Evolutionary conservation across 2,329 filamentous ascomycete genomes (phyloP).

Genomic region (Beauveria australis): DNA sequence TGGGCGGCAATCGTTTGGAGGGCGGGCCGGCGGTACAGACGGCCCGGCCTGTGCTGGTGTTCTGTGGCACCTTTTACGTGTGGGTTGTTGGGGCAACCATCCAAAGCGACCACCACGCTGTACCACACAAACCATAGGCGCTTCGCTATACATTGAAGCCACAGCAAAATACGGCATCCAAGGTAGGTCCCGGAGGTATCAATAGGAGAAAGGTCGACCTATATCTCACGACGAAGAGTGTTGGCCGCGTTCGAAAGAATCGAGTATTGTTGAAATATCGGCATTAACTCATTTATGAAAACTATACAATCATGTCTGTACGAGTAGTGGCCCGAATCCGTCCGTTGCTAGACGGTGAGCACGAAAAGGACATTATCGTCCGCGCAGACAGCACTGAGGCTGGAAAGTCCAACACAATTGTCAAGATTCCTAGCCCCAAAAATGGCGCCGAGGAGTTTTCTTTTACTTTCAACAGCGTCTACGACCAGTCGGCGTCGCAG

Average conservation of each 20-base stretch:
- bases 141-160: neutral
- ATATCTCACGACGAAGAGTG: neutral
- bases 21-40: constrained; percentile 8
- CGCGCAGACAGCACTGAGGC: constrained; percentile 54
- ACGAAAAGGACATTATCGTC: constrained; percentile 82
- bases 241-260: neutral
- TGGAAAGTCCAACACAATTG: constrained; percentile 55
- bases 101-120: neutral
- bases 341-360: constrained; percentile 77
- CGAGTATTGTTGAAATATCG: neutral
- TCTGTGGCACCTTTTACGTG: neutral
- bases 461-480: constrained; percentile 92
- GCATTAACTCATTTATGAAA: constrained; percentile 10
- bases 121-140: constrained; percentile 1
- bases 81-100: constrained; percentile 7
- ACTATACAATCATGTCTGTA: constrained; percentile 48
- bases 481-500: constrained; percentile 71
- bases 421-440: constrained; percentile 90
- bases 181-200: constrained; percentile 9
- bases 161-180: constrained; percentile 10
- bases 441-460: constrained; percentile 86
- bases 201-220: neutral
- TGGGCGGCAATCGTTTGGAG: neutral
- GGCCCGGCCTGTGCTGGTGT: neutral
- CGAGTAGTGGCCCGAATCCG: constrained; percentile 86